A percentile compares a stretch with the other conserved stretches of the same genome.
phyloP scores from a whole-genome alignment of 176 grass and related monocot genomes.

The Zoysia pacifica region DNA sequence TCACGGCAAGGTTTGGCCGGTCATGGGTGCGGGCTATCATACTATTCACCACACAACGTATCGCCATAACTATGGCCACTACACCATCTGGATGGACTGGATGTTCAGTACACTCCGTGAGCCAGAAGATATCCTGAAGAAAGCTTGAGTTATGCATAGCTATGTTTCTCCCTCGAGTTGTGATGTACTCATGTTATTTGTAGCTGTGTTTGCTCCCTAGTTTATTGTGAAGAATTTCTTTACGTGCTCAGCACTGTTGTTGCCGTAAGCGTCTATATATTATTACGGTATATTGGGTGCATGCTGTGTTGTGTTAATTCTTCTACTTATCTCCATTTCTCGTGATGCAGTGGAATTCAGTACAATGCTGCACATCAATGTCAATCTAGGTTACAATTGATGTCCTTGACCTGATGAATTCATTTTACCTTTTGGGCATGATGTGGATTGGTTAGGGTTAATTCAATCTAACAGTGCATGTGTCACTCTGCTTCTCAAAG shows the following conservation, averaged over 20 bases:
- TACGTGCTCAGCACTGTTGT: not conserved
- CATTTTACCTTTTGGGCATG: not conserved
- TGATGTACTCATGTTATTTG: not conserved
- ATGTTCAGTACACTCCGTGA: constrained; percentile 89
- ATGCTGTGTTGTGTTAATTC: constrained; percentile 2
- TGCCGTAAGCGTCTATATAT: not conserved
- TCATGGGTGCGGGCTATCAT: constrained; percentile 98
- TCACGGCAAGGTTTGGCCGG: constrained; percentile 91
- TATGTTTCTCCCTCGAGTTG: not conserved
- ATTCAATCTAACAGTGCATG: not conserved
- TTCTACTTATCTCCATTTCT: constrained; percentile 10
- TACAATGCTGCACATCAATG: constrained; percentile 18
- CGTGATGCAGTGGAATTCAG: constrained; percentile 21
- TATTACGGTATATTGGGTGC: constrained; percentile 23
- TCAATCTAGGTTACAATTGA: constrained; percentile 6
- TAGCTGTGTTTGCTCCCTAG: not conserved
- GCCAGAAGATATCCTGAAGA: constrained; percentile 68
- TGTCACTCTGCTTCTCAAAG: not conserved
- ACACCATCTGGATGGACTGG: constrained; percentile 96
- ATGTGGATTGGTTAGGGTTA: too few species aligned
- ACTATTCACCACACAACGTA: constrained; percentile 98
- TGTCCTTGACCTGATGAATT: not conserved
- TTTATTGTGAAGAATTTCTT: constrained; percentile 25
- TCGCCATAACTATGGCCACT: constrained; percentile 98
- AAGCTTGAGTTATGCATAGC: constrained; percentile 37